Evolutionary conservation across 2,329 filamentous ascomycete species (phyloP), one percentile per base, ranked within the genome.

Genomic region (Aspergillus fructus): DNA sequence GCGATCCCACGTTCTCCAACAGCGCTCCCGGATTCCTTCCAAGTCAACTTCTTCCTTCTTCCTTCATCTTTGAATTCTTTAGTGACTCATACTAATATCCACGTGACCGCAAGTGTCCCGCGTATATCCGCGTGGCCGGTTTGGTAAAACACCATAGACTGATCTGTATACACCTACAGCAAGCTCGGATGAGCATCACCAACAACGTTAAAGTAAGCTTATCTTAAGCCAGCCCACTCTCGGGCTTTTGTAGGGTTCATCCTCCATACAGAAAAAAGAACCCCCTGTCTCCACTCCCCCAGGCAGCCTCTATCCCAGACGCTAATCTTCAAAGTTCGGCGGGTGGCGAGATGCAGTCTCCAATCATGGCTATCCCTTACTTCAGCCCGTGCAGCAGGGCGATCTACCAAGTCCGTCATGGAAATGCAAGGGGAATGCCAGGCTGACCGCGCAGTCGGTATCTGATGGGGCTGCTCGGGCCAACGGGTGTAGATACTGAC

Each of bases 191-290:
- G 19, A 21, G n/a, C 9, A 42, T 17, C n/a, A 8, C 40, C 17
- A 19, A 15, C 12, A 5, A 11, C 42, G 56, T 61, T 27, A 19
- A 63, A 50, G 57, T 64, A 64, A 64, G 62, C 62, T 64, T 64
- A 64, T 60, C 57, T 60, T 56, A 48, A 62, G 53, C 47, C 17
- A 23, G 23, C 24, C 46, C 30, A 23, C 40, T 46, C 19, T 11
- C 24, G 13, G 11, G 30, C 40, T 12, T 21, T 33, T 21, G 37
- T 50, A 40, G 13, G 37, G 7, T 30, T 15, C 42, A 11, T 47
- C 49, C 46, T 53, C 56, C 56, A 62, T 52, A 55, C 55, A 34
- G 50, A 49, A 43, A 43, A 23, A 5, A 37, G 34, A 37, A n/a
- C 6, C 34, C 34, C 12, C 34, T 37, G 34, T 4, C 5, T 37